Base-by-base conservation (phyloP, 768 basidiomycete genomes). In the Tulasnella sp. region DNA sequence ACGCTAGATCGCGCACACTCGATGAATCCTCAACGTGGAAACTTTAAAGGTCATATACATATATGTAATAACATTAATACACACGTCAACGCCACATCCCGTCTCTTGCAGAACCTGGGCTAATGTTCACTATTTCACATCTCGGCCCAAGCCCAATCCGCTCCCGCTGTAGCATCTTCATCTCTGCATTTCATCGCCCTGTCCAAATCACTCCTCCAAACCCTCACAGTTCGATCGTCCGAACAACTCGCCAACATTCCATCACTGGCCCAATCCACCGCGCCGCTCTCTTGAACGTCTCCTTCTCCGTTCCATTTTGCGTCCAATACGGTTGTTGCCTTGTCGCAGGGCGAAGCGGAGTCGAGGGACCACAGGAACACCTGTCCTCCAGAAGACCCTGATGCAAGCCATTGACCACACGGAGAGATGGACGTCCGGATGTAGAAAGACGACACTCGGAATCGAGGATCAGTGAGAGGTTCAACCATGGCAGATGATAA, bases 231-330 rank as follows among this genome's bases (percentile, higher is more conserved):
- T 17, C 58, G 58, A 34, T 64, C 58, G 31, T 64, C 58, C 7
- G 58, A 64, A 25, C 58, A 64, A 34, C 12, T 64, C 15, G 58
- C 58, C 58, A 64, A 64, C 58, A 6, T 64, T 5, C 73, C 73
- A 76, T 76, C 77, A 15, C 29, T n/a, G 29, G 71, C 74, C 77
- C 77, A 78, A 54, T 78, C 77, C n/a, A 78, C 77, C 36, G 39
- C 40, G 3, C 25, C 39, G 15, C 42, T 69, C 74, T 78, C 77
- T 29, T 45, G 19, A 22, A 22, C 69, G 22, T 37, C 40, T 29
- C 4, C 14, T 34, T 54, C 74, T 25, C 76, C 36, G 70, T 38
- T 31, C 40, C 73, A 38, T 38, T 54, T 49, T 22, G 58, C 29
- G 37, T 67, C 58, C 29, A 36, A 49, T 29, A 71, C 68, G 70